Evolutionary conservation across 768 basidiomycete genomes (phyloP), one percentile per base, ranked within the genome.

Genomic region (Cystofilobasidium capitatum): DNA sequence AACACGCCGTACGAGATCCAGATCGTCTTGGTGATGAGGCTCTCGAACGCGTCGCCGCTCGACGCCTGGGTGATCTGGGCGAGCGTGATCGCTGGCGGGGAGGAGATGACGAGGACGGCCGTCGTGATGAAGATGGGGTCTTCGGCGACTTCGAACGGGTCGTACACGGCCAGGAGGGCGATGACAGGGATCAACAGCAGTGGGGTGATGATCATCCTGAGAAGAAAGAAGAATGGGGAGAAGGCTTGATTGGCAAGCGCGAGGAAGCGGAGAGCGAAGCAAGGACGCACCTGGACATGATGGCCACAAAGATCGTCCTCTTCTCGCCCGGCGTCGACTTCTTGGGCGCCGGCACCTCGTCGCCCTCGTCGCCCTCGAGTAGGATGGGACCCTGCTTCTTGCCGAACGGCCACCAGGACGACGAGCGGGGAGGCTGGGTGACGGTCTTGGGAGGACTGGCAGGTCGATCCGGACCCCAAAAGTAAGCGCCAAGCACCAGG

Each of bases 1-100:
- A 92, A 79, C 39, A 91, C 78, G 72, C 89, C 91, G 74, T 94
- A 97, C 2, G 87, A 82, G 90, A 91, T 92, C 75, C 91, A 91
- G 68, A 97, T 89, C 0, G 93, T 97, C 62, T 89, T 83, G 69
- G 85, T 87, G 75, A 96, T 88, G 40, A 96, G 81, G 0, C 91
- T 81, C 78, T 97, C 94, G 74, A 98, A 97, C 0, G 89, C 86
- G 73, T 89, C 89, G 3, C 89, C 88, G 0, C 80, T 86, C 1
- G 86, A 87, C 73, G 88, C 86, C 75, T 89, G 88, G 0, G 91
- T 89, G 72, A 92, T 89, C 81, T 88, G 85, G 1, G 85, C 84
- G 31, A 86, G 80, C 24, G 85, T 86, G 74, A 86, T 74, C 40
- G 40, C 68, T 3, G 68, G 68, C 22, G 68, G 68, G 9, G 62